Evolutionary conservation across 345 rosid genomes (phyloP).

Genomic region (Pseudoturritis turrita): DNA sequence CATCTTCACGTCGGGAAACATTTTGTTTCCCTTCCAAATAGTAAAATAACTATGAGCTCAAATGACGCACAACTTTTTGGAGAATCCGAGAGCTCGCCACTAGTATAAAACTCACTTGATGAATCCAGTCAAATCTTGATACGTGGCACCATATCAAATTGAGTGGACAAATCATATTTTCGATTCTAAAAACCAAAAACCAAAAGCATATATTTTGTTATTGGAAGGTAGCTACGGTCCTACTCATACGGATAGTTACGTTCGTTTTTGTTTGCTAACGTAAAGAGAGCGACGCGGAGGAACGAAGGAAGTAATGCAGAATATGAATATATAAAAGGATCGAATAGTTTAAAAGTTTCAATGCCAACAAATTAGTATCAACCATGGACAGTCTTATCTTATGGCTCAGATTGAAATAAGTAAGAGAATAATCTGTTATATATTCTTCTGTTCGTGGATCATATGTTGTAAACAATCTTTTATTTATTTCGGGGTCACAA

Average conservation of each 20-base stretch:
- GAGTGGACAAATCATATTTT: neutral
- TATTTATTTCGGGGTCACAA: neutral
- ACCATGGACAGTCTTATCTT: neutral
- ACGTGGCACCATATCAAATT: slow-evolving; percentile 10
- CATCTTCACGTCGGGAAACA: no score
- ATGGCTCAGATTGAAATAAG: neutral
- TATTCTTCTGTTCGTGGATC: slow-evolving; percentile 22
- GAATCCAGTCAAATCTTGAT: neutral
- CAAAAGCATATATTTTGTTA: slow-evolving; percentile 22
- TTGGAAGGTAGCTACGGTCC: slow-evolving; percentile 15
- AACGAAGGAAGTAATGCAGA: slow-evolving; percentile 24
- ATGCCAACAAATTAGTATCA: slow-evolving; percentile 2
- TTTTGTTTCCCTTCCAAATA: no score
- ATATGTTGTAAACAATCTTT: neutral
- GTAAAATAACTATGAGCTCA: no score
- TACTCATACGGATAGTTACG: slow-evolving; percentile 21
- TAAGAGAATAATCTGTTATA: neutral
- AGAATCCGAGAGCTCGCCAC: no score
- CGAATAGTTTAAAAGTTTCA: neutral
- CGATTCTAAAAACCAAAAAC: neutral
- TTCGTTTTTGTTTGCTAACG: slow-evolving; percentile 32
- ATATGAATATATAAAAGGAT: neutral
- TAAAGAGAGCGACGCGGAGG: slow-evolving; percentile 29
- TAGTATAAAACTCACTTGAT: neutral
- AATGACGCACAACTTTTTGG: no score